Percentiles rank a stretch among this genome's conserved stretches.
Evolutionary conservation across 805 yeast species (phyloP).

Genomic region (Candida piceae): DNA sequence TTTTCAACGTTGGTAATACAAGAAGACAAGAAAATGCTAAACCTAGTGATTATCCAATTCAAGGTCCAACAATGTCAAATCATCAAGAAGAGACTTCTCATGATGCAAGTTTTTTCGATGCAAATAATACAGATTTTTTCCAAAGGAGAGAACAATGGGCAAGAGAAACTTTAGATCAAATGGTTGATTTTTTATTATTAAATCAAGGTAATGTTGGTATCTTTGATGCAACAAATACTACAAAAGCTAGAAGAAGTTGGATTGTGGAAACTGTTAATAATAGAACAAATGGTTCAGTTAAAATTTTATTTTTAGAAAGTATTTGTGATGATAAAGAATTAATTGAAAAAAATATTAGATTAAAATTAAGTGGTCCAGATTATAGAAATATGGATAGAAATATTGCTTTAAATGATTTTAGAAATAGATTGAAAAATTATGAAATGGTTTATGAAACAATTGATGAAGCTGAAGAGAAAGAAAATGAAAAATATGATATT

Average conservation of each 20-base stretch:
- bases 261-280: constrained; percentile 33
- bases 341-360: constrained; percentile 75
- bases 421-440: constrained; percentile 74
- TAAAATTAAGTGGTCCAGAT: constrained; percentile 91
- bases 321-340: constrained; percentile 76
- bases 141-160: constrained; percentile 48
- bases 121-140: constrained; percentile 37
- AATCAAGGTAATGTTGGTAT: constrained; percentile 48
- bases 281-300: constrained; percentile 29
- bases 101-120: constrained; percentile 38
- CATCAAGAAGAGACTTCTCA: constrained; percentile 29
- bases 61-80: constrained; percentile 27
- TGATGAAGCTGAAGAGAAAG: constrained; percentile 50
- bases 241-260: constrained; percentile 38
- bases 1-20: constrained; percentile 72
- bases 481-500: constrained; percentile 41
- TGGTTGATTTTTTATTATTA: constrained; percentile 37
- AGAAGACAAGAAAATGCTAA: constrained; percentile 50
- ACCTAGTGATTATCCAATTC: constrained; percentile 34
- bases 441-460: constrained; percentile 88
- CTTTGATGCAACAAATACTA: constrained; percentile 59
- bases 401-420: constrained; percentile 74
- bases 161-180: constrained; percentile 41
- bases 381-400: constrained; percentile 81
- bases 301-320: constrained; percentile 57